phyloP scores from a whole-genome alignment of 768 basidiomycete genomes.

The Plicaturopsis crispa region DNA sequence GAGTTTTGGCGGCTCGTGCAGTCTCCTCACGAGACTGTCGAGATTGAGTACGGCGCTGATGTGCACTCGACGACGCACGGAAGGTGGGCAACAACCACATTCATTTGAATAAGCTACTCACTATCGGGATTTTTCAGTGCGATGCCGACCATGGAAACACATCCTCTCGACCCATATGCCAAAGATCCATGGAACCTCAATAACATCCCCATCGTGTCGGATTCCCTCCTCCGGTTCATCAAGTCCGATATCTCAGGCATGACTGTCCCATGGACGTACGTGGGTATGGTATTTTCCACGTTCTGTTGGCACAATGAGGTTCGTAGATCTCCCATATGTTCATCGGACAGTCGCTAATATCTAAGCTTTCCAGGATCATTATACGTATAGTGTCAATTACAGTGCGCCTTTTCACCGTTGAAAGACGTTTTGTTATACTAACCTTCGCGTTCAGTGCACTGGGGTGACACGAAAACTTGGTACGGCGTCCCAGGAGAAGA shows the following conservation, averaged over 20 bases:
- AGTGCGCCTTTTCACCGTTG: slow-evolving; percentile 42
- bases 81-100: slow-evolving; percentile 48
- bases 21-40: slow-evolving; percentile 83
- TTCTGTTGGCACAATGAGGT: slow-evolving; percentile 99
- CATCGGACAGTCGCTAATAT: too few relatives aligned
- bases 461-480: slow-evolving; percentile 99
- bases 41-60: slow-evolving; percentile 99
- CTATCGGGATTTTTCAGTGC: slow-evolving; percentile 43
- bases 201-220: slow-evolving; percentile 89
- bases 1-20: slow-evolving; percentile 98
- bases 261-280: slow-evolving; percentile 99
- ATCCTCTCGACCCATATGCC: slow-evolving; percentile 81
- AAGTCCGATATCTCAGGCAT: slow-evolving; percentile 99
- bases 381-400: slow-evolving; percentile 93
- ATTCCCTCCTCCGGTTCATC: slow-evolving; percentile 93
- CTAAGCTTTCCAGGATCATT: slow-evolving; percentile 68
- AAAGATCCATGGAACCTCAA: slow-evolving; percentile 97
- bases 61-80: slow-evolving; percentile 97
- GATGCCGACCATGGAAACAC: slow-evolving; percentile 92
- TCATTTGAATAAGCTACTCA: slow-evolving; percentile 4
- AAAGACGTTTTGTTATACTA: slow-evolving; percentile 16
- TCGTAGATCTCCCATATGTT: slow-evolving; percentile 14
- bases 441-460: slow-evolving; percentile 65
- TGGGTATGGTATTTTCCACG: slow-evolving; percentile 98
- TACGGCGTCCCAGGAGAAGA: slow-evolving; percentile 96